Evolutionary conservation across 768 basidiomycete genomes (phyloP), one percentile per base, ranked within the genome.

Genomic region (Pisolithus orientalis): DNA sequence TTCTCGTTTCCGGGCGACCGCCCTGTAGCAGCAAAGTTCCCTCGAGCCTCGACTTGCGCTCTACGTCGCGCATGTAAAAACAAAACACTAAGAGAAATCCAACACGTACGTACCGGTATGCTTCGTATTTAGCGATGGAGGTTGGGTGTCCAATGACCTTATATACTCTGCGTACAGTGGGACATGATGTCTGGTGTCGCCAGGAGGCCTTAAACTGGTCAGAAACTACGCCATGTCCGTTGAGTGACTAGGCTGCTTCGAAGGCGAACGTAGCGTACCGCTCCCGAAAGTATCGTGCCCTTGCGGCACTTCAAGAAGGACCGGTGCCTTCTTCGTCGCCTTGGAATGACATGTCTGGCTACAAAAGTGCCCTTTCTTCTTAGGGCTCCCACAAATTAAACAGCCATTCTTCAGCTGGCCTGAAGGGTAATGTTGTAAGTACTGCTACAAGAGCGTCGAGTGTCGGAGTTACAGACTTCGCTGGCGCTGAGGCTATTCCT

Each of bases 131-230:
- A 1, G 76, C 72, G 44, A 83, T 65, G 16, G 76, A 77, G 6
- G 72, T 65, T 28, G 75, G 69, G 4, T 80, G 69, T 9, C 72
- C 65, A 7, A 84, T 63, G 57, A 87, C 78, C 70, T 86, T 87
- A 71, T 85, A 87, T 47, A 87, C 70, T 49, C 71, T 74, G 49
- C 74, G 70, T 2, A 87, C 84, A 28, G 74, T 67, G 7, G 85
- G 85, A 53, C 83, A 82, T 14, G 65, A 39, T 16, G 76, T 78
- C 21, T 75, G 68, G 59, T 86, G 85, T 54, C 84, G 74, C 85
- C 85, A 87, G 21, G 84, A 83, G 50, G 77, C 57, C 59, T 79
- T 83, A 71, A 87, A 87, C 58, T 86, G 85, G 58, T 82, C 81
- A 24, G 75, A 69, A 29, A 84, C 84, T 85, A 39, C 8, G 39